A percentile compares a stretch with the other conserved stretches of the same genome.
phyloP scores from a whole-genome alignment of 257 asterid species.

The Ajuga chamaepitys region DNA sequence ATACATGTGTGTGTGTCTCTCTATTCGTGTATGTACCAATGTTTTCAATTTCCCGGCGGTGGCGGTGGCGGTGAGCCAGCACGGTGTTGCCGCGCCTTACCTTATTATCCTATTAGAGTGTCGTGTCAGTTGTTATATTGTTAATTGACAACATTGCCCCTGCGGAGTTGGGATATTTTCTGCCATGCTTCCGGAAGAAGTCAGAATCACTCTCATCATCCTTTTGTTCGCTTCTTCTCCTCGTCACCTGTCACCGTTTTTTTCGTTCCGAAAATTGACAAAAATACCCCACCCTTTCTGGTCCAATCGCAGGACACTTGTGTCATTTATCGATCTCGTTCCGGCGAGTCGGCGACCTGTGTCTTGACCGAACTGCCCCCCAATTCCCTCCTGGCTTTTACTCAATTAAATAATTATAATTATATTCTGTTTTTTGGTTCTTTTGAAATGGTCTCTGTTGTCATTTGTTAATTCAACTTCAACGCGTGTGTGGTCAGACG shows the following conservation, averaged over 20 bases:
- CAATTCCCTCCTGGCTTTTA: not conserved
- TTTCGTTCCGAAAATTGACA: slow-evolving; percentile 40
- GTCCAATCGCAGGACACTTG: slow-evolving; percentile 10
- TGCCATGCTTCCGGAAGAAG: slow-evolving; percentile 39
- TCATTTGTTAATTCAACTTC: slow-evolving; percentile 13
- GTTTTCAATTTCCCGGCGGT: slow-evolving; percentile 6
- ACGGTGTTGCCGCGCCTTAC: not conserved
- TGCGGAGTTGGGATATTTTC: slow-evolving; percentile 28
- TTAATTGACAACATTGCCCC: slow-evolving; percentile 43
- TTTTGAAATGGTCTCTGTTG: slow-evolving; percentile 21
- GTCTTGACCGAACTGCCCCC: slow-evolving; percentile 16
- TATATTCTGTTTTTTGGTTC: not conserved
- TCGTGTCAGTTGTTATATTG: slow-evolving; percentile 25
- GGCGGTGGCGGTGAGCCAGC: slow-evolving; percentile 13
- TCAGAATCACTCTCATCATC: slow-evolving; percentile 20
- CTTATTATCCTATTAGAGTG: slow-evolving; percentile 11
- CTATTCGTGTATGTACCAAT: not conserved
- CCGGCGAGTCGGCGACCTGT: slow-evolving; percentile 11
- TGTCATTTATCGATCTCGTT: slow-evolving; percentile 17
- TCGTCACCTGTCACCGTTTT: slow-evolving; percentile 42
- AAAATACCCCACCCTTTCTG: slow-evolving; percentile 13
- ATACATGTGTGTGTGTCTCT: not conserved
- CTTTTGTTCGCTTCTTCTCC: slow-evolving; percentile 22
- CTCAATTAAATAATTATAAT: not conserved
- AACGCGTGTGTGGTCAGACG: slow-evolving; percentile 43